A percentile compares a stretch with the other conserved stretches of the same genome.
Conservation (phyloP, 2,329 filamentous ascomycete genomes). For the Aspergillus persii region DNA sequence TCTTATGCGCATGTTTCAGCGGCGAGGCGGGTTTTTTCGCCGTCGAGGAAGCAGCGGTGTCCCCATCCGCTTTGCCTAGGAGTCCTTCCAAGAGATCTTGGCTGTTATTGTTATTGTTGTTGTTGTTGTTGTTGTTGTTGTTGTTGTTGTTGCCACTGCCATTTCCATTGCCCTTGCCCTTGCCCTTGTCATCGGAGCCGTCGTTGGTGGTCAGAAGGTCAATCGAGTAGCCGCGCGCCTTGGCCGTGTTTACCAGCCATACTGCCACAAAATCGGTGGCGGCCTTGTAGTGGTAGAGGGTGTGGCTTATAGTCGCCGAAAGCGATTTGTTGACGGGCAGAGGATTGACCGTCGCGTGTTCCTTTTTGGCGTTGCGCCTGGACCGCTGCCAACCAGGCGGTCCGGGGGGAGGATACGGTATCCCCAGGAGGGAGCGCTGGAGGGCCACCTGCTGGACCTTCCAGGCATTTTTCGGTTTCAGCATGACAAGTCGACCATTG, state of each 20-base stretch:
- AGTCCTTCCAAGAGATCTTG: background rate
- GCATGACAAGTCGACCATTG: too few species aligned
- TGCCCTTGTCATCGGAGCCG: background rate
- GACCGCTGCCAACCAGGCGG: too few species aligned
- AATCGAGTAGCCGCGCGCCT: slow-evolving; percentile 21
- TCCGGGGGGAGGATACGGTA: too few species aligned
- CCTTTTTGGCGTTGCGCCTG: too few species aligned
- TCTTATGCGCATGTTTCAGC: background rate
- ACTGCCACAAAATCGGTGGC: slow-evolving; percentile 26
- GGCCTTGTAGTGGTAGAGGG: slow-evolving; percentile 27
- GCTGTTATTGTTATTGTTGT: background rate
- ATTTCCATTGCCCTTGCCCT: background rate
- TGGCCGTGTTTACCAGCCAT: slow-evolving; percentile 29
- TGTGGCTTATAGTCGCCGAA: slow-evolving; percentile 5
- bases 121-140: background rate
- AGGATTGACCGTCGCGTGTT: background rate
- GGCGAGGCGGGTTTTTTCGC: background rate
- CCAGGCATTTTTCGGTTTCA: too few species aligned
- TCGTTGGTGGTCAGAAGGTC: background rate
- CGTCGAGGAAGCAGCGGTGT: too few species aligned
- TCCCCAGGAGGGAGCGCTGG: too few species aligned
- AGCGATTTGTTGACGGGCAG: background rate
- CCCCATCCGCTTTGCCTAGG: background rate
- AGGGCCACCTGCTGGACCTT: too few species aligned
- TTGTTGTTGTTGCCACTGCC: background rate